Conservation (phyloP, 192 early-diverging fungal species). For the Haplosporangium gracile region DNA sequence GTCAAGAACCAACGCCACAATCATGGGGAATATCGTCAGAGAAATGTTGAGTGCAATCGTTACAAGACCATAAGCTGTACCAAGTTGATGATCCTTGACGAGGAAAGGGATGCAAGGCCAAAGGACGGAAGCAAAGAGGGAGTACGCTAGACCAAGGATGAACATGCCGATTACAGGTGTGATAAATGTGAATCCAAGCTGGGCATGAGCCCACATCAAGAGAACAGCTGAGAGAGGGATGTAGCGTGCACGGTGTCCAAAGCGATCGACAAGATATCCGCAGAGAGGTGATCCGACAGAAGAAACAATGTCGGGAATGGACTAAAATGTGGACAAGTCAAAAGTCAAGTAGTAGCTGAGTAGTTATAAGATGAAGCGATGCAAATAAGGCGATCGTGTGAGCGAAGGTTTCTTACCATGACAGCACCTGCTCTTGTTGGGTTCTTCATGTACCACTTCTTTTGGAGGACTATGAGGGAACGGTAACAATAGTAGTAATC, state of each 20-base stretch:
- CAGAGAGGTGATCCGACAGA: conserved; percentile 69
- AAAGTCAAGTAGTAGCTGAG: not conserved
- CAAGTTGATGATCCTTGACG: conserved; percentile 71
- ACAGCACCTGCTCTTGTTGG: conserved; percentile 67
- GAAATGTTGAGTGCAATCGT: conserved; percentile 72
- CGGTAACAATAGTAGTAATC: not conserved
- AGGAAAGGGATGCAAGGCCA: conserved; percentile 79
- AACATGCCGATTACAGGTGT: conserved; percentile 62
- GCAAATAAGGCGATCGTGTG: not conserved
- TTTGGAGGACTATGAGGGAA: conserved; percentile 63
- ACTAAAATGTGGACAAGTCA: conserved; percentile 54
- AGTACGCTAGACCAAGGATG: conserved; percentile 68
- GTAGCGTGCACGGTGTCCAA: conserved; percentile 63
- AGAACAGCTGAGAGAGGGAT: conserved; percentile 62
- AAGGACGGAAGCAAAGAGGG: conserved; percentile 68
- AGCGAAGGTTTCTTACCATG: conserved; percentile 28
- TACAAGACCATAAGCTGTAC: conserved; percentile 74
- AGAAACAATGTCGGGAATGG: conserved; percentile 73
- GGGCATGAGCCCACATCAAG: conserved; percentile 60
- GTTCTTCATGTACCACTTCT: conserved; percentile 70
- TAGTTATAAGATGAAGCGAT: not conserved
- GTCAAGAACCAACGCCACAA: conserved; percentile 67
- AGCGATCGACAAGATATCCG: conserved; percentile 66
- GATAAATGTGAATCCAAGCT: conserved; percentile 61
- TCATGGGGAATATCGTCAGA: conserved; percentile 68